Evolutionary conservation across 2,329 filamentous ascomycete genomes (phyloP), one percentile per base, ranked within the genome.

Genomic region (Fusarium euwallaceae): DNA sequence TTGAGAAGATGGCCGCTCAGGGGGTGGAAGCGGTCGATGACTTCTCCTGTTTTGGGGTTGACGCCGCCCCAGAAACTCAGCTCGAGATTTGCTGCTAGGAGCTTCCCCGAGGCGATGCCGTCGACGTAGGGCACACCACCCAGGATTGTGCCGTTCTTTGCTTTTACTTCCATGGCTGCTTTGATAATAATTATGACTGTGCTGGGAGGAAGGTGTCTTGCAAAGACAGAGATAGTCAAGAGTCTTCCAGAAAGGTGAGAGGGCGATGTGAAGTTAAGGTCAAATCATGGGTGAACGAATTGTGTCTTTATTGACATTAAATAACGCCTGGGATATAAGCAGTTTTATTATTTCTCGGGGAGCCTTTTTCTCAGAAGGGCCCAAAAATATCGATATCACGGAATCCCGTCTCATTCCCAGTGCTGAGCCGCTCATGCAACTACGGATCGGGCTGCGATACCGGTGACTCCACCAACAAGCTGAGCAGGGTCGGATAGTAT

Each of bases 51-150:
- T 6, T 27, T 14, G 24, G 32, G 60, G 36, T 72, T 48, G 16
- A 72, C 64, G 4, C 67, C 70, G 10, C 61, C 67, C 70, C 64
- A 67, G 39, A 70, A 70, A 16, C 67, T 72, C 22, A 71, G 27
- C 43, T 71, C 62, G 6, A 71, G 37, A 22, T 66, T 53, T 1
- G 56, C 63, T 22, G 69, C 61, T 6, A 66, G 14, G 2, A 71
- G 41, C 5, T 11, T 55, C 3, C 39, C 69, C 7, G 66, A 69
- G 5, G 41, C 29, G 14, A 45, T 39, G 16, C 61, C 69, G 5
- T 32, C 37, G 16, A 66, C 61, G 32, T 69, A 69, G 8, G 64
- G 12, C 6, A 24, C 56, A 37, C 64, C 64, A 20, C 16, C 16
- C 4, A 20, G n/a, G 29, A 56, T 22, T 17, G 29, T 22, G 37